Conservation (phyloP, 106 monocot genomes). For the Cymbidium sinense region DNA sequence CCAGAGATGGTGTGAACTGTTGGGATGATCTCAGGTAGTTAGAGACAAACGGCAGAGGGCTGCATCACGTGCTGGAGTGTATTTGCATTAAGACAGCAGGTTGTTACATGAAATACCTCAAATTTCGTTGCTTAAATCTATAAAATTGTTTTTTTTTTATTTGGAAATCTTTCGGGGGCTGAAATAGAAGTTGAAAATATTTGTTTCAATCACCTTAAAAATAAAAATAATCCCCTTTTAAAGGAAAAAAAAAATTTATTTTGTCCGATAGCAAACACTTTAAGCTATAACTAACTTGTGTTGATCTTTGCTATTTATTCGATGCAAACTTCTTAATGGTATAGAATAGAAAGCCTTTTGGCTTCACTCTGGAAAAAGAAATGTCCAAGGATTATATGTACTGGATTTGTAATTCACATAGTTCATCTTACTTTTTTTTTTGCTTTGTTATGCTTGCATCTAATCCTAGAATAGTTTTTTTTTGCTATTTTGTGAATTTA, state of each 20-base stretch:
- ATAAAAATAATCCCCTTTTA: neutral
- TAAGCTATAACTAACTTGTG: neutral
- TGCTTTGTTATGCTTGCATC: neutral
- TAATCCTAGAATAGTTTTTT: neutral
- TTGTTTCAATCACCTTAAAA: too few species aligned
- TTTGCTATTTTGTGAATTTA: slow-evolving; percentile 15
- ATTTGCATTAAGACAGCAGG: too few species aligned
- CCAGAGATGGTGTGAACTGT: too few species aligned
- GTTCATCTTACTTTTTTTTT: neutral
- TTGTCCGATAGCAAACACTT: neutral
- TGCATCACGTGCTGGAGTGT: too few species aligned
- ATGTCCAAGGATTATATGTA: neutral
- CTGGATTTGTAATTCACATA: neutral
- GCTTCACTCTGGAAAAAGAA: neutral
- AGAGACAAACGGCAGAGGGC: too few species aligned
- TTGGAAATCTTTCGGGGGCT: too few species aligned
- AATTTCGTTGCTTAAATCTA: too few species aligned
- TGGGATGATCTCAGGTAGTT: too few species aligned
- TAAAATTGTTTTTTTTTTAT: too few species aligned
- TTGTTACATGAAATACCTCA: too few species aligned
- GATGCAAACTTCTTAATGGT: neutral
- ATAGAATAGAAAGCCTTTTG: neutral
- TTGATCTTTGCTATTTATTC: neutral
- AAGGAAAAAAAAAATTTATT: neutral
- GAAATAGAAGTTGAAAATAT: too few species aligned